phyloP scores from a whole-genome alignment of 306 rosid species.

The Dalbergia cultrata region DNA sequence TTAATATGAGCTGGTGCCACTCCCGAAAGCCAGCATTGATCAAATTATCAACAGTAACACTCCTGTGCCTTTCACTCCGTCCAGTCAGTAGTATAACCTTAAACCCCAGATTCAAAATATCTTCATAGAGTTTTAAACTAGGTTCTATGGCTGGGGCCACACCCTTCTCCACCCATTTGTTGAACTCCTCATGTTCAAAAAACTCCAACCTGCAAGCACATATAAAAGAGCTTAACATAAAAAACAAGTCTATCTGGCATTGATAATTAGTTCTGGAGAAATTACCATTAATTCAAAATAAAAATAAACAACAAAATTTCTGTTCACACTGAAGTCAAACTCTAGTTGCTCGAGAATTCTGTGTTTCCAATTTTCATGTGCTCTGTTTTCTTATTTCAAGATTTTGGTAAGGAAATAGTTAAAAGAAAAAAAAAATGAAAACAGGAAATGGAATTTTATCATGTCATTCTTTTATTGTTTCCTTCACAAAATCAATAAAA shows the following conservation, averaged over 20 bases:
- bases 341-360: background rate
- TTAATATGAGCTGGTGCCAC: slow-evolving; percentile 84
- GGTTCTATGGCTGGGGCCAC: slow-evolving; percentile 69
- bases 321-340: background rate
- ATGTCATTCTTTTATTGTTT: no score
- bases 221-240: slow-evolving; percentile 33
- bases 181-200: slow-evolving; percentile 67
- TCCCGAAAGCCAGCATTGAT: slow-evolving; percentile 70
- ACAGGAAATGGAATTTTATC: no score
- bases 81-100: slow-evolving; percentile 93
- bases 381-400: no score
- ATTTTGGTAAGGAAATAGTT: no score
- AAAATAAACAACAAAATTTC: background rate
- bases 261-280: background rate
- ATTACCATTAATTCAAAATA: background rate
- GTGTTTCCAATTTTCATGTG: no score
- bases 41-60: slow-evolving; percentile 73
- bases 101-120: slow-evolving; percentile 72
- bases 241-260: background rate
- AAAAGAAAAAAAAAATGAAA: no score
- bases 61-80: slow-evolving; percentile 70
- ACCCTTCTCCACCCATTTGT: slow-evolving; percentile 80
- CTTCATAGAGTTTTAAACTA: slow-evolving; percentile 83
- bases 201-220: slow-evolving; percentile 65
- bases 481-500: no score